Evolutionary conservation across 2,329 filamentous ascomycete species (phyloP), one percentile per base, ranked within the genome.

Genomic region (Xylaria sp.): DNA sequence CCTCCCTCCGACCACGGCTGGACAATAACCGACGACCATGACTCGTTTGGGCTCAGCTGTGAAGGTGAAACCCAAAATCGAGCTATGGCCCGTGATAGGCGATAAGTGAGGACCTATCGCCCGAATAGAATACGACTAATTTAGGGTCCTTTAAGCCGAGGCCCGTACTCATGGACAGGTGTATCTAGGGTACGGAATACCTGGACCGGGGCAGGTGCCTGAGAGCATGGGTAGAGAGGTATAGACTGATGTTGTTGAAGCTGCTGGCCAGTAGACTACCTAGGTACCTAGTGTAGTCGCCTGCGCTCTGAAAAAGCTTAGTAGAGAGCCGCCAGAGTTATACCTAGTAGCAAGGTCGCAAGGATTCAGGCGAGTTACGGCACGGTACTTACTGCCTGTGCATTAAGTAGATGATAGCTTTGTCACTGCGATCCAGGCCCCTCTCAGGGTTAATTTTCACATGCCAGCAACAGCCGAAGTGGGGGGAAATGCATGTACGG

Each of bases 91-190:
- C 31, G 17, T 21, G 38, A 62, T 58, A 43, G 31, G 35, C 48
- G 47, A 53, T 48, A 47, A 46, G 25, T n/a, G 19, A 35, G 23
- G 47, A n/a, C 13, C 9, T 27, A 2, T 37, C 35, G 27, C 47
- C 21, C 29, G 11, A 21, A 7, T 35, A 38, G 15, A 37, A 44
- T 17, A 17, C 46, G 29, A 46, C 17, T 17, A 13, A 27, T 19
- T 8, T 38, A 51, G 27, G 33, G 27, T 35, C 41, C 53, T 31
- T 60, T 60, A 43, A 52, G 61, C 61, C 61, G 61, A 63, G 61
- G 61, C 52, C 47, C 44, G 31, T 47, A 51, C 13, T n/a, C n/a
- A n/a, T n/a, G n/a, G n/a, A n/a, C n/a, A n/a, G n/a, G n/a, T n/a
- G n/a, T n/a, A n/a, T n/a, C n/a, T n/a, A n/a, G n/a, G n/a, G n/a